Conservation (phyloP, 2,329 filamentous ascomycete genomes). For the Cercospora citrullina region DNA sequence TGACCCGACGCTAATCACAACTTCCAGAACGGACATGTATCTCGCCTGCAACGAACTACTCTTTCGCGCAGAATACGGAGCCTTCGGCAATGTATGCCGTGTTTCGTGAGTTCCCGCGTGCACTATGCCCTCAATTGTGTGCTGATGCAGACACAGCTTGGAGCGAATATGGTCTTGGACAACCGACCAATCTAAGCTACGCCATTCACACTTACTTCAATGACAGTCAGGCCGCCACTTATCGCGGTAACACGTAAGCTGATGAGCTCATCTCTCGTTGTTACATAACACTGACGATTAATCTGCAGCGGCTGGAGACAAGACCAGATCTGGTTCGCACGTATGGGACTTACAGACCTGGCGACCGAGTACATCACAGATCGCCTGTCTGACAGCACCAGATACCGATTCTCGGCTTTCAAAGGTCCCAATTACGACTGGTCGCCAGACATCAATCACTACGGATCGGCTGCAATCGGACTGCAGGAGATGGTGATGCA, state of each 20-base stretch:
- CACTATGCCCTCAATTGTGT: not conserved
- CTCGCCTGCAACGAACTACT: not conserved
- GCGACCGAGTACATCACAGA: not conserved
- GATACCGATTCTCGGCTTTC: not conserved
- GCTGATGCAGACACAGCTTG: not conserved
- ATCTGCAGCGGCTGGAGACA: not conserved
- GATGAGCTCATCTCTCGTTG: not conserved
- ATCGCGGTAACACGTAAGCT: not conserved
- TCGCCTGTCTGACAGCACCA: not conserved
- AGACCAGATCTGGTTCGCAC: constrained; percentile 1
- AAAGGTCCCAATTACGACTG: not conserved
- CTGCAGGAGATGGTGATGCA: not conserved
- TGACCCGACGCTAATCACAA: not conserved
- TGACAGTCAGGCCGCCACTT: not conserved
- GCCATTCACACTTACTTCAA: constrained; percentile 1
- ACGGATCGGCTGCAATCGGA: not conserved
- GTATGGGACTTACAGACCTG: not conserved
- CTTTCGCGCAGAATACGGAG: not conserved
- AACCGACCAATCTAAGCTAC: not conserved
- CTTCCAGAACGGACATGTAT: not conserved
- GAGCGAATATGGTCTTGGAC: not conserved
- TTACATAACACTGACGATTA: not conserved
- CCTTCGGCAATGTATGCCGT: not conserved
- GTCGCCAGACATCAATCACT: not conserved
- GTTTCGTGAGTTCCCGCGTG: not conserved